Percentiles rank a stretch among this genome's conserved stretches.
Conservation (phyloP, 2,329 filamentous ascomycete species). For the Sphaerostilbella broomeana region DNA sequence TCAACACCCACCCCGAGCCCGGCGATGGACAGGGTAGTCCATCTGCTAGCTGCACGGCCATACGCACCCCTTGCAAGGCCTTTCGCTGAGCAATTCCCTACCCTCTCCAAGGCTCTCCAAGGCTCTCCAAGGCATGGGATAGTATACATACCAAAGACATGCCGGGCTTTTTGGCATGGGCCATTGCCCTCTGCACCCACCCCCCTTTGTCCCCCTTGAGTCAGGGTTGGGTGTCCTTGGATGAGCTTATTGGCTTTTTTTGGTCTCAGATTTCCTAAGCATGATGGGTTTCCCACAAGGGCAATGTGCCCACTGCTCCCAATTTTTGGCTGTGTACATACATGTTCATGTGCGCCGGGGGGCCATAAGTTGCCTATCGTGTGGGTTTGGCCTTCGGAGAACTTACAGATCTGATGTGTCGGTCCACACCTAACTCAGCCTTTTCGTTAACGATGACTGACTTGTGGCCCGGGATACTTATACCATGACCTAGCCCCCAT, state of each 20-base stretch:
- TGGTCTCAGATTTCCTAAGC: conserved; percentile 8
- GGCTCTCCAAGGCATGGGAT: neutral
- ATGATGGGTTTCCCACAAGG: conserved; percentile 10
- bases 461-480: conserved; percentile 18
- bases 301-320: conserved; percentile 15
- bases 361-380: conserved; percentile 8
- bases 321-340: conserved; percentile 18
- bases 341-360: conserved; percentile 10
- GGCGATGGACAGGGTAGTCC: too few species aligned
- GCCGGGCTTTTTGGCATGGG: too few species aligned
- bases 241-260: conserved; percentile 9
- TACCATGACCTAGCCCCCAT: conserved; percentile 13
- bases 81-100: neutral
- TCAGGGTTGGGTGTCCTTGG: conserved; percentile 4
- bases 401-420: conserved; percentile 18
- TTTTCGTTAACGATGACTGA: conserved; percentile 6
- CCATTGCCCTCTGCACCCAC: conserved; percentile 6
- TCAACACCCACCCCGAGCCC: neutral
- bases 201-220: conserved; percentile 3
- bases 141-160: too few species aligned
- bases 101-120: neutral
- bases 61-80: neutral
- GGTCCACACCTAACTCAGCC: conserved; percentile 13
- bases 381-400: conserved; percentile 13
- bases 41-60: too few species aligned